Evolutionary conservation across 371 early-diverging fungal species (phyloP), one percentile per base, ranked within the genome.

Genomic region (Saksenaea oblongispora): DNA sequence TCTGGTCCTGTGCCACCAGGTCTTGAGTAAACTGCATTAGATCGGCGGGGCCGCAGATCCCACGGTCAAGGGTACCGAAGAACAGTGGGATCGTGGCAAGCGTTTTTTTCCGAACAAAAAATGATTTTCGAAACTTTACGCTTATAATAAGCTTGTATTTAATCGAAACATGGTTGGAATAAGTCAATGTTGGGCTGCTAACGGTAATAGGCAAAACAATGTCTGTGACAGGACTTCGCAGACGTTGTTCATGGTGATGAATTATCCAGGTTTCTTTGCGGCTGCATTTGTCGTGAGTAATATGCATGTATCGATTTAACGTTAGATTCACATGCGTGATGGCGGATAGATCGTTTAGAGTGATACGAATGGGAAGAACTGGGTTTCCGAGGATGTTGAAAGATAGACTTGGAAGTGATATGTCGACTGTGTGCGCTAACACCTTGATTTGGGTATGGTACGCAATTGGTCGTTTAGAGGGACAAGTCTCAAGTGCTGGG

Each of bases 401-500:
- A 10, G 51, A 47, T 17, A 47, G 51, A n/a, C 18, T 22, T 5
- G 51, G 51, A 4, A 47, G 17, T n/a, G 17, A 22, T 17, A 47
- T 47, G 22, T 47, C 51, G 51, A 47, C 24, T 5, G 22, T 22
- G 22, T 47, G 51, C 22, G 17, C 5, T 47, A 22, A 22, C 3
- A 47, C 51, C 24, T 47, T 24, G 51, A 47, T 47, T 47, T 22
- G 51, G 22, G 2, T 64, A 56, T 60, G 36, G 53, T 39, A 56
- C 56, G 15, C 56, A 58, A 35, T 58, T 22, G 17, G 54, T 27
- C 24, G 59, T 70, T 35, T 73, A 67, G 44, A 28, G 44, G 61
- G 7, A 47, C 56, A 28, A 55, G 61, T 35, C 66, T 73, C 8
- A 66, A 73, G 18, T 61, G 34, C 44, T 64, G 62, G 24, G 31